Conservation (phyloP, 1,284 basidiomycete genomes). For the Agroathelia rolfsii region DNA sequence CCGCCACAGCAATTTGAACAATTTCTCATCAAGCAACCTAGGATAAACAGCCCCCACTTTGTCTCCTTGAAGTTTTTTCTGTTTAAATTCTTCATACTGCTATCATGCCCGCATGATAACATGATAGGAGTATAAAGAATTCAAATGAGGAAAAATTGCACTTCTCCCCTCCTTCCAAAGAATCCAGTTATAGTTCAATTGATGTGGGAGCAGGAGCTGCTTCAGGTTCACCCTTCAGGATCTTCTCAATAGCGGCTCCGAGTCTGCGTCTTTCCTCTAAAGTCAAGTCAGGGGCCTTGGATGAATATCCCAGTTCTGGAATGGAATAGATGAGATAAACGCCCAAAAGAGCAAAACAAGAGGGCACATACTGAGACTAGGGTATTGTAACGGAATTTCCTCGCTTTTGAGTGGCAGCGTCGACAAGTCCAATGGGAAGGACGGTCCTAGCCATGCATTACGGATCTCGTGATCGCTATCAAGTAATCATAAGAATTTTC, state of each 20-base stretch:
- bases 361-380: constrained; percentile 45
- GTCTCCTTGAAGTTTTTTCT: no score
- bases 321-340: not conserved
- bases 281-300: constrained; percentile 27
- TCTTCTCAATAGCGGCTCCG: constrained; percentile 38
- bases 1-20: no score
- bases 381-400: constrained; percentile 59
- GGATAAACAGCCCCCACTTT: no score
- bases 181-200: constrained; percentile 12
- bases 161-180: no score
- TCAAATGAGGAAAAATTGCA: no score
- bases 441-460: constrained; percentile 60
- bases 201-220: constrained; percentile 40
- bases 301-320: constrained; percentile 46
- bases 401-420: constrained; percentile 38
- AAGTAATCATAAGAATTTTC: no score
- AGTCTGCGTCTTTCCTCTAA: constrained; percentile 38
- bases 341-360: not conserved
- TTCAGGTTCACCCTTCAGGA: constrained; percentile 39
- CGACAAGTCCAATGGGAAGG: constrained; percentile 55
- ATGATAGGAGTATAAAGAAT: no score
- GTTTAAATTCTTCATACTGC: no score
- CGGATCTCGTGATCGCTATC: constrained; percentile 64
- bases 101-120: no score
- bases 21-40: no score